Evolutionary conservation across 257 asterid genomes (phyloP), one percentile per base, ranked within the genome.

Genomic region (Lycium ferocissimum): DNA sequence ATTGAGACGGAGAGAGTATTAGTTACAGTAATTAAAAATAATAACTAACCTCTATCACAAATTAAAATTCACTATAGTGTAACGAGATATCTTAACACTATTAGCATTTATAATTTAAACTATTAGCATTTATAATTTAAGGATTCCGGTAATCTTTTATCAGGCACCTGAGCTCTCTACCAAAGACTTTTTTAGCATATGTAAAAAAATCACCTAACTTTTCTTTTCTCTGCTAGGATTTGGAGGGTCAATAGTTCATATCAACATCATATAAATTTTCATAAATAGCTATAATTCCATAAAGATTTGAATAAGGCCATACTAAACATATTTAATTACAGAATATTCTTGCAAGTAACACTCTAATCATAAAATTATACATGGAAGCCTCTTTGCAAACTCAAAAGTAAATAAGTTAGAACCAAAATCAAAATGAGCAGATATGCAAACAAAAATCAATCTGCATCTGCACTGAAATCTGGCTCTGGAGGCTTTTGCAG

Each of bases 401-500:
- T 80, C 85, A 86, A 1, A 26, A 26, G 33, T 57, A 54, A 5
- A 63, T 7, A 75, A 80, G 35, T 69, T 83, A 82, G 45, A 82
- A 20, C 18, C 54, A 61, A 80, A 81, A 73, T 83, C 20, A 72
- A 62, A 58, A 85, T 35, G 81, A 37, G 67, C 69, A 89, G 81
- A 40, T 57, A 15, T 20, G 40, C n/a, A 62, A 57, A 51, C n/a
- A 51, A 66, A 73, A 49, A 81, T 89, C 84, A 94, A 86, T 95
- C 98, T n/a, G 93, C 95, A 87, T 95, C 99, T 4, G 95, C 97
- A 12, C 93, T 92, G 83, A 95, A 95, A 88, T 95, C 99, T 13
- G 99, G 99, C 87, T 95, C 99, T 5, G 98, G 97, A 11, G 99
- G 98, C 78, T 95, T 95, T 83, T 92, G 99, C 35, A 92, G 87